These are phyloP conservation scores for Tulasnella sp. DNA, from an alignment of 768 basidiomycete species.

Conservation along the genomic window DNA sequence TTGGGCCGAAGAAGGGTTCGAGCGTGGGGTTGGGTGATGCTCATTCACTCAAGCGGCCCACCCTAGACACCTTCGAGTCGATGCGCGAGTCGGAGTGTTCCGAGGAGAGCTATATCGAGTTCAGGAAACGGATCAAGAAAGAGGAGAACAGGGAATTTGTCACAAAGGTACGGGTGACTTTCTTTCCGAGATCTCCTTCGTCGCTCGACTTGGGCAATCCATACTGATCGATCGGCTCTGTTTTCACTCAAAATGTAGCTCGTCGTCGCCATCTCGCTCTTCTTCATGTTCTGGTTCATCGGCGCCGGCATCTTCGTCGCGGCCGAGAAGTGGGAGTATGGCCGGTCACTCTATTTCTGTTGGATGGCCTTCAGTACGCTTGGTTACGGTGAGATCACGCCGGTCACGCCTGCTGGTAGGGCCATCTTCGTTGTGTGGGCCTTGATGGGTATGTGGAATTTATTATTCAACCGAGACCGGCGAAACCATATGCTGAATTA, in stretches of 20 bases:
- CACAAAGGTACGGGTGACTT: conserved; percentile 34
- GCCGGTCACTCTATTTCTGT: conserved; percentile 63
- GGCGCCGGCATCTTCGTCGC: conserved; percentile 55
- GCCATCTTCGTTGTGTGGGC: conserved; percentile 74
- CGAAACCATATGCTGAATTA: no score
- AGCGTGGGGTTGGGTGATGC: conserved; percentile 10
- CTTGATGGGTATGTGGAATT: conserved; percentile 44
- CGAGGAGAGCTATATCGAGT: conserved; percentile 22
- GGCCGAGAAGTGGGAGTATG: conserved; percentile 63
- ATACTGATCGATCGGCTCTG: neutral
- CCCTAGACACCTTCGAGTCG: no score
- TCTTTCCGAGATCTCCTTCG: no score
- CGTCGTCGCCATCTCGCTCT: conserved; percentile 43
- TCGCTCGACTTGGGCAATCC: no score
- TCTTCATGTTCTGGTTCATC: conserved; percentile 70
- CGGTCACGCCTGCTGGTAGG: conserved; percentile 54
- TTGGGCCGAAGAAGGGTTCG: no score
- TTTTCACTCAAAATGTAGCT: conserved; percentile 23
- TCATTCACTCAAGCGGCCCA: no score
- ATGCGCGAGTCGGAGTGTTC: no score
- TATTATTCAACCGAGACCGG: no score
- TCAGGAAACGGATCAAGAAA: conserved; percentile 23
- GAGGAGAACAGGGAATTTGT: conserved; percentile 41
- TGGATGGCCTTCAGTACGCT: conserved; percentile 50
- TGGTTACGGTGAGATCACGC: conserved; percentile 47